Evolutionary conservation across 805 yeast genomes (phyloP).

Genomic region (Candida methanosorbosa): DNA sequence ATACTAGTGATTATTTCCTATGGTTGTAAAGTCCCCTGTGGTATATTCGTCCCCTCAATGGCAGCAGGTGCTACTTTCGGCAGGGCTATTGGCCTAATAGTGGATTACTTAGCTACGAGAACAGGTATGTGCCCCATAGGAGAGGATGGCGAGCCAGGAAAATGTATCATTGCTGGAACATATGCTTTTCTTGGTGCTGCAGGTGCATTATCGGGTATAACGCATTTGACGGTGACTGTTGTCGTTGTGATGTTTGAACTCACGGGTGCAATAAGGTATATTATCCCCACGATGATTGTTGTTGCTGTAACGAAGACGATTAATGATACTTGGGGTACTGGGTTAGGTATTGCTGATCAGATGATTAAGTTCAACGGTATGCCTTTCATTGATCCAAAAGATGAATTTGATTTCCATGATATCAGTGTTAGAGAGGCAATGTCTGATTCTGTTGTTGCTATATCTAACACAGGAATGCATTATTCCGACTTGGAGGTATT

Average conservation of each 20-base stretch:
- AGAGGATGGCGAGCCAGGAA: constrained; percentile 32
- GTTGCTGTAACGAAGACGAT: constrained; percentile 81
- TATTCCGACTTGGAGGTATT: constrained; percentile 26
- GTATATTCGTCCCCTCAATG: constrained; percentile 95
- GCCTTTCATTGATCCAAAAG: constrained; percentile 71
- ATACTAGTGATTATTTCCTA: constrained; percentile 73
- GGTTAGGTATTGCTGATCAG: constrained; percentile 91
- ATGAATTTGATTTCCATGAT: constrained; percentile 50
- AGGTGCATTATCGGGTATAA: constrained; percentile 89
- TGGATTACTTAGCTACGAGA: constrained; percentile 38
- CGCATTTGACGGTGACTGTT: constrained; percentile 85
- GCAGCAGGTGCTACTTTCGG: constrained; percentile 96
- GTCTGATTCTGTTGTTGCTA: constrained; percentile 33
- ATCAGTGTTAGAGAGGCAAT: constrained; percentile 49
- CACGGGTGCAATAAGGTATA: constrained; percentile 89
- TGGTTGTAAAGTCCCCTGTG: constrained; percentile 95
- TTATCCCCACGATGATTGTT: constrained; percentile 93
- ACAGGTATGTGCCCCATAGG: constrained; percentile 9
- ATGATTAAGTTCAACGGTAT: constrained; percentile 85
- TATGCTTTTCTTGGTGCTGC: constrained; percentile 96
- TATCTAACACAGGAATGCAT: constrained; percentile 29
- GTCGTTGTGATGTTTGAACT: constrained; percentile 93
- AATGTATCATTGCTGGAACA: constrained; percentile 73
- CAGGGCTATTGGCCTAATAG: constrained; percentile 69
- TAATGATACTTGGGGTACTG: constrained; percentile 69